Conservation (phyloP, 108 stramenopile genomes). For the Mediolabrus comicus region DNA sequence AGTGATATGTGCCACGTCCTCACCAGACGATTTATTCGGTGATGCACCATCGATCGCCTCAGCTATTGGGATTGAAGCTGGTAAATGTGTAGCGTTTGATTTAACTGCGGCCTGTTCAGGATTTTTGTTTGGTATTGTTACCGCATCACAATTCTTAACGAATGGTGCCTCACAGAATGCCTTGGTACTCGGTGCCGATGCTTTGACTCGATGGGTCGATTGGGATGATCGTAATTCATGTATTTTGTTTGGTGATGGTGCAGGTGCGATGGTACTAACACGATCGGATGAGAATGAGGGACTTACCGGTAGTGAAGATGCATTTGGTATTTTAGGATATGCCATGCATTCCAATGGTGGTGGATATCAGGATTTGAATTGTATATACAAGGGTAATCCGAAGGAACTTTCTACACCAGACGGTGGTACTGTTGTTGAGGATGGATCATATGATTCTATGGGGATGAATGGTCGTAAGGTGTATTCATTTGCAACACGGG, state of each 20-base stretch:
- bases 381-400: conserved; percentile 69
- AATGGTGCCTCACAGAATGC: conserved; percentile 67
- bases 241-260: conserved; percentile 97
- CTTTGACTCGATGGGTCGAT: conserved; percentile 92
- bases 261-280: conserved; percentile 91
- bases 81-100: conserved; percentile 89
- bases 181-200: conserved; percentile 92
- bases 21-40: conserved; percentile 95
- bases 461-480: conserved; percentile 94
- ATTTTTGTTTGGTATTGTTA: conserved; percentile 92
- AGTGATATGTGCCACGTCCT: conserved; percentile 89
- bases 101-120: conserved; percentile 95
- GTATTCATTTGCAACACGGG: conserved; percentile 95
- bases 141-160: conserved; percentile 87
- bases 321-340: conserved; percentile 84
- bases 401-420: conserved; percentile 69
- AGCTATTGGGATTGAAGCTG: conserved; percentile 66
- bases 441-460: conserved; percentile 76
- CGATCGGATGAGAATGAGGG: conserved; percentile 29
- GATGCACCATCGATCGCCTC: conserved; percentile 89
- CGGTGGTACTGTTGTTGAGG: conserved; percentile 61
- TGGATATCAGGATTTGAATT: conserved; percentile 84
- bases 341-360: conserved; percentile 91
- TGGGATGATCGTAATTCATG: conserved; percentile 96
- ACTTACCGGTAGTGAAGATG: conserved; percentile 30